Percentiles rank a stretch among this genome's conserved stretches.
Evolutionary conservation across 495 filamentous ascomycete genomes (phyloP).

Genomic region (Xeromyces bisporus): DNA sequence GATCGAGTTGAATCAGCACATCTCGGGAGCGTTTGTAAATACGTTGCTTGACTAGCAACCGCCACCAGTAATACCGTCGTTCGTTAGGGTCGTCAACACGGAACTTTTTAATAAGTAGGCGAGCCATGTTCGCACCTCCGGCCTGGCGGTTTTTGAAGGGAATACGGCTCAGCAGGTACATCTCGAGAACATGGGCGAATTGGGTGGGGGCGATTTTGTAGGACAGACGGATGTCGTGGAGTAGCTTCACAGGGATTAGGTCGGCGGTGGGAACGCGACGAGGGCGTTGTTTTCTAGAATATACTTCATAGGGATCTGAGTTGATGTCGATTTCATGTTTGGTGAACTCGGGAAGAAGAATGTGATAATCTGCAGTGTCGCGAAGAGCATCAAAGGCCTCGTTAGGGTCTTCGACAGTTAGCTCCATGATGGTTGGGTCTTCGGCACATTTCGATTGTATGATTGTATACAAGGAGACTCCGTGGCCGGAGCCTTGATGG

Average conservation of each 20-base stretch:
- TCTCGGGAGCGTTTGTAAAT: constrained; percentile 66
- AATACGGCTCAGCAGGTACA: constrained; percentile 68
- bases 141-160: constrained; percentile 41
- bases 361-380: constrained; percentile 63
- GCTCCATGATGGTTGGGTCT: constrained; percentile 49
- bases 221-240: constrained; percentile 42
- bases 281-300: constrained; percentile 21
- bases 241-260: constrained; percentile 42
- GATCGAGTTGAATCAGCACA: constrained; percentile 60
- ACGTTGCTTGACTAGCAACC: constrained; percentile 63
- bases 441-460: constrained; percentile 50
- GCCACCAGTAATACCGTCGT: constrained; percentile 61
- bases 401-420: constrained; percentile 92
- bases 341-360: constrained; percentile 34
- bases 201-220: constrained; percentile 76
- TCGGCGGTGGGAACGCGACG: constrained; percentile 38
- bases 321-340: constrained; percentile 29
- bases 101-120: constrained; percentile 36
- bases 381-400: constrained; percentile 85
- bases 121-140: constrained; percentile 31
- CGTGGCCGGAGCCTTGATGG: constrained; percentile 65
- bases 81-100: constrained; percentile 37
- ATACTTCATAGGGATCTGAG: constrained; percentile 20
- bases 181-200: constrained; percentile 71
- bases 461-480: constrained; percentile 60